phyloP scores from a whole-genome alignment of 805 yeast genomes.

The Candida adriatica region DNA sequence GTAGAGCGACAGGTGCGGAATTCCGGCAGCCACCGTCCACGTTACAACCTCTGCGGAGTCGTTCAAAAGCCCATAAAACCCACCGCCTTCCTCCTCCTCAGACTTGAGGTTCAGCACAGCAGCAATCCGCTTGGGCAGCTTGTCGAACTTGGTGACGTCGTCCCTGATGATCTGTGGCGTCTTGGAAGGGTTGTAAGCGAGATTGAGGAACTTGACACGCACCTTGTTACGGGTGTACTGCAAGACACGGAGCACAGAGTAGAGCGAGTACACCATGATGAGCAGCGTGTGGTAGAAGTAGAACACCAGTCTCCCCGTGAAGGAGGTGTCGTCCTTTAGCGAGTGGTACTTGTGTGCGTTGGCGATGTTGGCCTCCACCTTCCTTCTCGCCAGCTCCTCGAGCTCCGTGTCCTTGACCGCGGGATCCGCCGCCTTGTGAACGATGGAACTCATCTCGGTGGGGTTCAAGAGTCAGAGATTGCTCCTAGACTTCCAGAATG shows the following conservation, averaged over 20 bases:
- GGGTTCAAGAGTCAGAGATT: too few relatives aligned
- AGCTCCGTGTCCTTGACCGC: too few relatives aligned
- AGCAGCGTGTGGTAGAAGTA: constrained; percentile 26
- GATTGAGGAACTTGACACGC: constrained; percentile 49
- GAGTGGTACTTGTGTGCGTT: too few relatives aligned
- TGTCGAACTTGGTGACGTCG: constrained; percentile 65
- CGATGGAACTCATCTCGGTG: too few relatives aligned
- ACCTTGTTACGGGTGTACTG: constrained; percentile 46
- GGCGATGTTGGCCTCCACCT: too few relatives aligned
- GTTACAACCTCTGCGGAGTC: constrained; percentile 72
- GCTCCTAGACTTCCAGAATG: too few relatives aligned
- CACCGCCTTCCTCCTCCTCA: constrained; percentile 85
- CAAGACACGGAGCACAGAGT: constrained; percentile 47
- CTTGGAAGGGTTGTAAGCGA: constrained; percentile 62
- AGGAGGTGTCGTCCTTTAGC: not conserved
- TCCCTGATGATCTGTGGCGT: constrained; percentile 83
- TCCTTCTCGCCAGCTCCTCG: too few relatives aligned
- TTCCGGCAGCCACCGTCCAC: constrained; percentile 91
- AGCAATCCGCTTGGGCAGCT: constrained; percentile 73
- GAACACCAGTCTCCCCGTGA: constrained; percentile 6
- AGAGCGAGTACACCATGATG: constrained; percentile 44
- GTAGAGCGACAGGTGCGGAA: constrained; percentile 63
- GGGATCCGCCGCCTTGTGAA: too few relatives aligned
- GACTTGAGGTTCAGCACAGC: constrained; percentile 67
- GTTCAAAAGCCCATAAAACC: constrained; percentile 71